Evolutionary conservation across 768 basidiomycete genomes (phyloP).

Genomic region (Pholiota conissans): DNA sequence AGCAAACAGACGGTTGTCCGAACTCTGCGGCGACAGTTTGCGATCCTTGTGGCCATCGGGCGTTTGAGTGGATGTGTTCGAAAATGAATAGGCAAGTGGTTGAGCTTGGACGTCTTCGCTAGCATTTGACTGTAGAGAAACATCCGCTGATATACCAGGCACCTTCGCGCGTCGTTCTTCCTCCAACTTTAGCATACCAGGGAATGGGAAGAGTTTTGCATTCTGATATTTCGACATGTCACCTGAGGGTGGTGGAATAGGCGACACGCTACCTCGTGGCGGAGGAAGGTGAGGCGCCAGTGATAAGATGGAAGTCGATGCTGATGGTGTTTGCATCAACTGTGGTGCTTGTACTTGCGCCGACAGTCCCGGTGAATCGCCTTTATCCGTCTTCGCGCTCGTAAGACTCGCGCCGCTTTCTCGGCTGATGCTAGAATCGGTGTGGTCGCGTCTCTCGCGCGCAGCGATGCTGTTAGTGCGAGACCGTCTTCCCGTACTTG

Average conservation of each 20-base stretch:
- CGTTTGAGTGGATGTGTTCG: constrained; percentile 48
- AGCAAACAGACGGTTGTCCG: constrained; percentile 63
- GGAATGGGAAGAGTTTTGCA: constrained; percentile 87
- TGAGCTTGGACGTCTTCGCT: constrained; percentile 50
- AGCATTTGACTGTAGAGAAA: constrained; percentile 32
- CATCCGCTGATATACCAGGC: constrained; percentile 43
- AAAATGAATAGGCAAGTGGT: constrained; percentile 45
- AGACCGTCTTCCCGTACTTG: constrained; percentile 71
- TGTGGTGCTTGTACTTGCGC: constrained; percentile 42
- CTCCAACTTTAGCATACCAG: constrained; percentile 78
- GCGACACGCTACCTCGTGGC: constrained; percentile 62
- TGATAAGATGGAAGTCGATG: constrained; percentile 71
- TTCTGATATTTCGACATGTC: constrained; percentile 76
- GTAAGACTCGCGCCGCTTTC: constrained; percentile 76
- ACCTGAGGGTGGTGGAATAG: constrained; percentile 72
- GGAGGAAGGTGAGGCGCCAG: constrained; percentile 54
- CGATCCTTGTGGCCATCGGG: constrained; percentile 57
- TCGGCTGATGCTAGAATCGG: constrained; percentile 71
- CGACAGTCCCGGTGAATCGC: constrained; percentile 36
- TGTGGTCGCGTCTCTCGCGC: constrained; percentile 65
- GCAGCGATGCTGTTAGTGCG: constrained; percentile 75
- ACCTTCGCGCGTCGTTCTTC: constrained; percentile 65
- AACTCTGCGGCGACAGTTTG: constrained; percentile 65
- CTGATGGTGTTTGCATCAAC: constrained; percentile 60
- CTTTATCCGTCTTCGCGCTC: constrained; percentile 60